A percentile compares a stretch with the other conserved stretches of the same genome.
Evolutionary conservation across 768 basidiomycete genomes (phyloP).

Genomic region (Suillus clintonianus): DNA sequence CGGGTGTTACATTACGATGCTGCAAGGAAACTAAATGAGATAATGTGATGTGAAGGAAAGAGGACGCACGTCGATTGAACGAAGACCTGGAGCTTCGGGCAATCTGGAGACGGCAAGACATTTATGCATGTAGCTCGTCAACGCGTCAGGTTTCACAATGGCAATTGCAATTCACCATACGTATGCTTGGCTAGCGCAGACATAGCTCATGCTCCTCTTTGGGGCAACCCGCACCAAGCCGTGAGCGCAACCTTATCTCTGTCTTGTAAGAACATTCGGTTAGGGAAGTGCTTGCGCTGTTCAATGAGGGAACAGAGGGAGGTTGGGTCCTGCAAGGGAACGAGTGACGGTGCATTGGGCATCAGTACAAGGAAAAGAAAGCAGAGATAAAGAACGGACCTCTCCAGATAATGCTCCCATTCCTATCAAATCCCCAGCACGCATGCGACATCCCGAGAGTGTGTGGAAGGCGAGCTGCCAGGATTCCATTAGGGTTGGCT

Average conservation of each 20-base stretch:
- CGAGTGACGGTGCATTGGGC: neutral
- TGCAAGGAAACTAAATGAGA: too few relatives aligned
- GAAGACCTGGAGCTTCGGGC: too few relatives aligned
- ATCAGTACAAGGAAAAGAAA: neutral
- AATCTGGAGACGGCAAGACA: too few relatives aligned
- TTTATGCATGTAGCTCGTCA: too few relatives aligned
- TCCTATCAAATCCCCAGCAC: conserved; percentile 5
- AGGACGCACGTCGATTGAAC: too few relatives aligned
- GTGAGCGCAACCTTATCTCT: neutral
- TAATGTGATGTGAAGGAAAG: too few relatives aligned
- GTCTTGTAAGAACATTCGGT: conserved; percentile 2
- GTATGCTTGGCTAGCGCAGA: too few relatives aligned
- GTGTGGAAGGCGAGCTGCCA: conserved; percentile 5
- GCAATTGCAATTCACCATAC: too few relatives aligned
- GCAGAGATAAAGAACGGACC: neutral
- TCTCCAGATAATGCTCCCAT: conserved; percentile 6
- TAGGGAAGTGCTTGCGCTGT: conserved; percentile 1
- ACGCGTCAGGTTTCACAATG: too few relatives aligned
- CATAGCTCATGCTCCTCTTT: too few relatives aligned
- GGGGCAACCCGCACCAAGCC: neutral
- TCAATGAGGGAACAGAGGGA: conserved; percentile 6
- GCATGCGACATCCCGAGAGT: conserved; percentile 5
- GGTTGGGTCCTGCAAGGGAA: neutral
- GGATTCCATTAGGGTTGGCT: neutral
- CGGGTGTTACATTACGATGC: too few relatives aligned